These are phyloP conservation scores for Cercospora nicotianae DNA, from an alignment of 2,329 filamentous ascomycete genomes.

Conservation along the genomic window DNA sequence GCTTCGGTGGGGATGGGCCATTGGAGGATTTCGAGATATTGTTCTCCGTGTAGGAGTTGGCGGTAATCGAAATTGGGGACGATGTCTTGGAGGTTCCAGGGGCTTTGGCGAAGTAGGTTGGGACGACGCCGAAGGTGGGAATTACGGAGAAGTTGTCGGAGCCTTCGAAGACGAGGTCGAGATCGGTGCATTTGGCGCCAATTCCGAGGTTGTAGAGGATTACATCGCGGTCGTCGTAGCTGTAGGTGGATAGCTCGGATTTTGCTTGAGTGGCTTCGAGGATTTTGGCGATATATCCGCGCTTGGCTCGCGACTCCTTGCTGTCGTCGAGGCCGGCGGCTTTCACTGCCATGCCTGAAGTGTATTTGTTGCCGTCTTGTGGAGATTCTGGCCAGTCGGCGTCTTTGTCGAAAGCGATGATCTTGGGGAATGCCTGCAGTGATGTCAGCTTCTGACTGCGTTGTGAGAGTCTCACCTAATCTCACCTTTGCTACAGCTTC, in stretches of 20 bases:
- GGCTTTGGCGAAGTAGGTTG: slow-evolving; percentile 77
- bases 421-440: slow-evolving; percentile 63
- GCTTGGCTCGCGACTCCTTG: slow-evolving; percentile 34
- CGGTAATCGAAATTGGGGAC: slow-evolving; percentile 95
- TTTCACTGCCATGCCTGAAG: slow-evolving; percentile 15
- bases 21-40: slow-evolving; percentile 91
- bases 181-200: slow-evolving; percentile 84
- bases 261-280: slow-evolving; percentile 63
- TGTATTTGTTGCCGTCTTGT: slow-evolving; percentile 71
- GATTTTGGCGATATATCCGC: slow-evolving; percentile 66
- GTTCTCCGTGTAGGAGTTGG: slow-evolving; percentile 98
- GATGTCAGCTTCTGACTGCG: background rate
- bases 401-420: slow-evolving; percentile 81
- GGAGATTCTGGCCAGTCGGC: slow-evolving; percentile 80
- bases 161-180: slow-evolving; percentile 86
- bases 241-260: slow-evolving; percentile 41
- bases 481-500: slow-evolving; percentile 25
- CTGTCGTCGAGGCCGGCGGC: slow-evolving; percentile 60
- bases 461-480: background rate
- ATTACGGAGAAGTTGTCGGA: slow-evolving; percentile 88
- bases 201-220: slow-evolving; percentile 92
- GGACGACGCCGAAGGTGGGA: slow-evolving; percentile 90
- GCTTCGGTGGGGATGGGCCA: slow-evolving; percentile 86
- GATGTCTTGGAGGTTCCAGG: slow-evolving; percentile 77
- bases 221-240: slow-evolving; percentile 79